Conservation (phyloP, 2,329 filamentous ascomycete genomes). For the Beauveria sp. region DNA sequence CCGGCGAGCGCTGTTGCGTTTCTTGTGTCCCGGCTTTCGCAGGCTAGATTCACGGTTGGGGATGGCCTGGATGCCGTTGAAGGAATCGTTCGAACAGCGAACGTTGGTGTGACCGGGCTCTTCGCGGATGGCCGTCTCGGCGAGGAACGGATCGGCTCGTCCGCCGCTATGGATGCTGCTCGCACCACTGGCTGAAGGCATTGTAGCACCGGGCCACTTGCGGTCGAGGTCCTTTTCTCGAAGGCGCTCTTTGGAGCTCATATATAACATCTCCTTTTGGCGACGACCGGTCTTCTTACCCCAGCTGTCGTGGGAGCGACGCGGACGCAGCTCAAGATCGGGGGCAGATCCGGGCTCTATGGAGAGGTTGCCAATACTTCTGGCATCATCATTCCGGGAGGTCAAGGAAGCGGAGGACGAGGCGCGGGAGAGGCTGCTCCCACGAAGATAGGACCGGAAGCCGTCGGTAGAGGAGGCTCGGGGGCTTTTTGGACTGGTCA, state of each 20-base stretch:
- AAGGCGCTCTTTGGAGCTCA: constrained; percentile 63
- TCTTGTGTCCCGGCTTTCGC: constrained; percentile 46
- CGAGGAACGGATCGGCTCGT: constrained; percentile 41
- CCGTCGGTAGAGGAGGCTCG: constrained; percentile 36
- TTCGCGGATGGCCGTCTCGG: constrained; percentile 48
- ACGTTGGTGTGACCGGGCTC: constrained; percentile 34
- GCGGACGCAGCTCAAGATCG: constrained; percentile 40
- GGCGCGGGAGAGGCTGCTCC: constrained; percentile 38
- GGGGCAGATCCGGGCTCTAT: constrained; percentile 49
- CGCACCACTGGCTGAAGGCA: constrained; percentile 29
- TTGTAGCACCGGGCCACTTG: constrained; percentile 33
- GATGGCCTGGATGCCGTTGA: constrained; percentile 44
- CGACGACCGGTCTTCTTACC: constrained; percentile 46
- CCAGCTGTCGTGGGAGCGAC: constrained; percentile 55
- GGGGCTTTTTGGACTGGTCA: constrained; percentile 41
- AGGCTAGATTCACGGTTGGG: constrained; percentile 63
- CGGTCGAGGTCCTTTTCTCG: constrained; percentile 55
- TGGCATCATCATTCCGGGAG: constrained; percentile 49
- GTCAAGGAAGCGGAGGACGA: constrained; percentile 50
- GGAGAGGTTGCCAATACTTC: constrained; percentile 57
- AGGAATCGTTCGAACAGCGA: constrained; percentile 17
- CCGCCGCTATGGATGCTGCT: constrained; percentile 29
- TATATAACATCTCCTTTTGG: constrained; percentile 59
- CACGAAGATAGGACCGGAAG: constrained; percentile 49
- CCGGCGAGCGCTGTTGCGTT: constrained; percentile 43